Evolutionary conservation across 1,284 basidiomycete species (phyloP).

Genomic region (Tilletiaria anomala): DNA sequence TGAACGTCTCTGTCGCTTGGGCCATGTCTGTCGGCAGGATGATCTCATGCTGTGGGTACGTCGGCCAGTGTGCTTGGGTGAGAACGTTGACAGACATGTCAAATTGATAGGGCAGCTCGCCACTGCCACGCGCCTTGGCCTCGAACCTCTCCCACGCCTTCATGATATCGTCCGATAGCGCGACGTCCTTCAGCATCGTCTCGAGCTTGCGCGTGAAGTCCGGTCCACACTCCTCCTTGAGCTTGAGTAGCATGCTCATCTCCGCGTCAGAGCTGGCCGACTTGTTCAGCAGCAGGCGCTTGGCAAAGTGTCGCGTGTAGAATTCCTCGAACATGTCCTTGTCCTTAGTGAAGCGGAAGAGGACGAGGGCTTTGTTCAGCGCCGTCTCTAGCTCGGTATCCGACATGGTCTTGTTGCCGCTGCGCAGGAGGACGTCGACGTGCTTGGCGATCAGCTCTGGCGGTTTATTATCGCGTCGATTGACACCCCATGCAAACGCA

Average conservation of each 20-base stretch:
- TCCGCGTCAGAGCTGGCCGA: slow-evolving; percentile 87
- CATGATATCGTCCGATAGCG: slow-evolving; percentile 57
- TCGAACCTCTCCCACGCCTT: slow-evolving; percentile 42
- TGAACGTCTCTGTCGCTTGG: slow-evolving; percentile 12
- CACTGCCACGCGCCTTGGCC: slow-evolving; percentile 26
- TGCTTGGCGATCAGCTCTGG: slow-evolving; percentile 90
- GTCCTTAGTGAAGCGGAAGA: slow-evolving; percentile 64
- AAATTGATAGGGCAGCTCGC: slow-evolving; percentile 13
- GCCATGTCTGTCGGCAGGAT: slow-evolving; percentile 12
- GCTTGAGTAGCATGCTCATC: slow-evolving; percentile 67
- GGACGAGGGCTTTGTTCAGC: slow-evolving; percentile 60
- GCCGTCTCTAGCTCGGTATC: slow-evolving; percentile 57
- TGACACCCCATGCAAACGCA: slow-evolving; percentile 69
- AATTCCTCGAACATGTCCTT: slow-evolving; percentile 56
- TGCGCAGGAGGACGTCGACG: slow-evolving; percentile 69
- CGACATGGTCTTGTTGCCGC: slow-evolving; percentile 59
- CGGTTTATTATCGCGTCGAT: slow-evolving; percentile 65
- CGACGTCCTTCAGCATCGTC: slow-evolving; percentile 76
- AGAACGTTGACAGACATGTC: slow-evolving; percentile 47
- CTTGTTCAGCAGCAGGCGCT: slow-evolving; percentile 67
- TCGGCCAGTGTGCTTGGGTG: slow-evolving; percentile 49
- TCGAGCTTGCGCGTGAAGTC: slow-evolving; percentile 69
- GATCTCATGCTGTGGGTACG: slow-evolving; percentile 28
- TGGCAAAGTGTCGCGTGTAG: slow-evolving; percentile 78
- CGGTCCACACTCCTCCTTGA: slow-evolving; percentile 81